These are phyloP conservation scores for Umbelopsis vinacea DNA, from an alignment of 192 early-diverging fungal genomes.

Conservation along the genomic window DNA sequence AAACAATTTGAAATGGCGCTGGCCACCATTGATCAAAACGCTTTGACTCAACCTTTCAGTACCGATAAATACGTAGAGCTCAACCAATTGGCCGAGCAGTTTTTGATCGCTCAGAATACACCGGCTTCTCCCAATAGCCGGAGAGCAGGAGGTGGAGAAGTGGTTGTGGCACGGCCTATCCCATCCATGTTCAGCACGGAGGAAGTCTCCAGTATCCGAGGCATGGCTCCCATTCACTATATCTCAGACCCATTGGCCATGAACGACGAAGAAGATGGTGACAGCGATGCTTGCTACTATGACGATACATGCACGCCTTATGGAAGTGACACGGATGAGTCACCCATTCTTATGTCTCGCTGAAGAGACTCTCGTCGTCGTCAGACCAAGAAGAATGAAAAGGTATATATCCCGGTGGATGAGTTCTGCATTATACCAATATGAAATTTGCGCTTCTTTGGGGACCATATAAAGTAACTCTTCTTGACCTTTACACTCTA, in stretches of 20 bases:
- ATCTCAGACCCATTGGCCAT: constrained; percentile 1
- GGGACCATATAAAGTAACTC: no score
- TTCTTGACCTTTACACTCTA: no score
- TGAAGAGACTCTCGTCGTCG: no score
- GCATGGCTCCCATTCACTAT: constrained; percentile 14
- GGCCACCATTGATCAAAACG: constrained; percentile 9
- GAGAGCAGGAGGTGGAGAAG: background rate
- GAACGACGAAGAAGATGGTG: constrained; percentile 3
- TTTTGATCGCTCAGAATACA: background rate
- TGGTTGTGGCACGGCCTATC: constrained; percentile 4
- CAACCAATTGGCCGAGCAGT: constrained; percentile 10
- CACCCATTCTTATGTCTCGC: constrained; percentile 8
- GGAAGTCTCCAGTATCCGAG: constrained; percentile 1
- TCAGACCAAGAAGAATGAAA: no score
- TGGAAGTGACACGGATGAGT: background rate
- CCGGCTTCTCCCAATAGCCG: background rate
- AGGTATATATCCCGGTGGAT: no score
- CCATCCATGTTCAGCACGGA: constrained; percentile 12
- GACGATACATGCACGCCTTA: constrained; percentile 5
- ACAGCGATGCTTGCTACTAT: constrained; percentile 3
- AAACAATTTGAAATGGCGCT: constrained; percentile 17
- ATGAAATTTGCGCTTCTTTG: no score
- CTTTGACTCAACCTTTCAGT: background rate
- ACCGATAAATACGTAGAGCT: constrained; percentile 17
- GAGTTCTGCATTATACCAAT: no score